Evolutionary conservation across 371 early-diverging fungal genomes (phyloP), one percentile per base, ranked within the genome.

Genomic region (Syncephalastrum sp.): DNA sequence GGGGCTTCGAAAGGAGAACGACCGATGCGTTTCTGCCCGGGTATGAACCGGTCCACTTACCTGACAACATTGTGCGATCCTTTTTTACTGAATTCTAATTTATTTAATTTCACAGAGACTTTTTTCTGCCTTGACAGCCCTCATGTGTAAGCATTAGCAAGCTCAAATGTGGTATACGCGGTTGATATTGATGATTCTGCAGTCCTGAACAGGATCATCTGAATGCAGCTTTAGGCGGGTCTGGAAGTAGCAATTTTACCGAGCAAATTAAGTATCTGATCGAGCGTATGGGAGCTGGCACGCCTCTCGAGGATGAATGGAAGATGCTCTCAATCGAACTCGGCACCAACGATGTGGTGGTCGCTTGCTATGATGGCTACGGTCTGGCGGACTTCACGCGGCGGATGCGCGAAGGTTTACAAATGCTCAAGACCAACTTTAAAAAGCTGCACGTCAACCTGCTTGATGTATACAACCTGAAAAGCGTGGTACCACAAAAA

Each of bases 281-380:
- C 21, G 42, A 67, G 45, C 42, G 53, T 3, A 54, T 75, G 17
- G 75, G 75, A 8, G 12, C 25, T 2, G 46, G 21, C 8, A 64
- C 72, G 1, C 27, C 29, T 6, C 24, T 60, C 4, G 61, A 53
- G 5, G 48, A 65, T 0, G 52, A 64, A 8, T 75, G 72, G 72
- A 75, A 75, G 33, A 19, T 75, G 41, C 59, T 75, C 27, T 63
- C 72, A 14, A 16, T 75, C 3, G 65, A 61, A 38, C 60, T 75
- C 42, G 75, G 75, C 1, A 54, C 50, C 17, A 72, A 75, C 17
- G 75, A 75, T 47, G 48, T 65, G 0, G 54, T 68, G 14, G 55
- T 66, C 1, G 68, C 66, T 0, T 75, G 75, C 27, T 17, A 66
- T 15, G 62, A 63, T 0, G 62, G 53, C 8, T 61, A 46, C 15